These are phyloP conservation scores for Crithidia acanthocephali DNA, from an alignment of 208 protist species.

Conservation along the genomic window DNA sequence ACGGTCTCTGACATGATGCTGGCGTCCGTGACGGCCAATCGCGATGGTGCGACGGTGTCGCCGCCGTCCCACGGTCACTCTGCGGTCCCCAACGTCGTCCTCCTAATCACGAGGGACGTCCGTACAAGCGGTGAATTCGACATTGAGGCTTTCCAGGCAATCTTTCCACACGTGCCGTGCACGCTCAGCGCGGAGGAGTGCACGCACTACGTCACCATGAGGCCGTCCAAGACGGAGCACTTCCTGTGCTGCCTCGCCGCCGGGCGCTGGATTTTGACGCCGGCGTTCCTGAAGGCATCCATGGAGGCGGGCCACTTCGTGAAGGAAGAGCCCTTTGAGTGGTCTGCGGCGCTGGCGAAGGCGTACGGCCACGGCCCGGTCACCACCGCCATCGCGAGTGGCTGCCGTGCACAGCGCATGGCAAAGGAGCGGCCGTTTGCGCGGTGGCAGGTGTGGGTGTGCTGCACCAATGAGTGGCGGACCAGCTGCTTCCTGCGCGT, in stretches of 20 bases:
- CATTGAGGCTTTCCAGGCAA: slow-evolving; percentile 13
- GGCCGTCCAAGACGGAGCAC: slow-evolving; percentile 59
- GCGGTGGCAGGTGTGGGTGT: slow-evolving; percentile 53
- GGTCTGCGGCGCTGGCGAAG: slow-evolving; percentile 41
- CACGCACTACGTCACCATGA: slow-evolving; percentile 76
- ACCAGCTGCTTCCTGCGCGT: slow-evolving; percentile 57
- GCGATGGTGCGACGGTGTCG: background rate
- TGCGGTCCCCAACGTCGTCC: slow-evolving; percentile 10
- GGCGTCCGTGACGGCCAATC: background rate
- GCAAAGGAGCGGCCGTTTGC: slow-evolving; percentile 41
- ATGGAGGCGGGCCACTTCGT: slow-evolving; percentile 39
- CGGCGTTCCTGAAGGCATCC: slow-evolving; percentile 55
- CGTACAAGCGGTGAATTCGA: slow-evolving; percentile 14
- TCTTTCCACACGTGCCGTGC: slow-evolving; percentile 21
- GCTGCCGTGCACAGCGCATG: slow-evolving; percentile 49
- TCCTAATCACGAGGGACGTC: slow-evolving; percentile 34
- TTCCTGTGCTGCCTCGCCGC: slow-evolving; percentile 66
- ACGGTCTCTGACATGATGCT: slow-evolving; percentile 80
- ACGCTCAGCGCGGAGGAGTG: slow-evolving; percentile 55
- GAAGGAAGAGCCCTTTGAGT: slow-evolving; percentile 56
- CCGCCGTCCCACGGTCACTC: slow-evolving; percentile 4
- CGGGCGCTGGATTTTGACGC: slow-evolving; percentile 70
- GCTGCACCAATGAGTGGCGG: slow-evolving; percentile 39
- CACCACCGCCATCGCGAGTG: slow-evolving; percentile 42
- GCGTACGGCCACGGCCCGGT: slow-evolving; percentile 28